Evolutionary conservation across 225 moss, liverwort and hornwort species (phyloP).

Genomic region (Climacium dendroides): DNA sequence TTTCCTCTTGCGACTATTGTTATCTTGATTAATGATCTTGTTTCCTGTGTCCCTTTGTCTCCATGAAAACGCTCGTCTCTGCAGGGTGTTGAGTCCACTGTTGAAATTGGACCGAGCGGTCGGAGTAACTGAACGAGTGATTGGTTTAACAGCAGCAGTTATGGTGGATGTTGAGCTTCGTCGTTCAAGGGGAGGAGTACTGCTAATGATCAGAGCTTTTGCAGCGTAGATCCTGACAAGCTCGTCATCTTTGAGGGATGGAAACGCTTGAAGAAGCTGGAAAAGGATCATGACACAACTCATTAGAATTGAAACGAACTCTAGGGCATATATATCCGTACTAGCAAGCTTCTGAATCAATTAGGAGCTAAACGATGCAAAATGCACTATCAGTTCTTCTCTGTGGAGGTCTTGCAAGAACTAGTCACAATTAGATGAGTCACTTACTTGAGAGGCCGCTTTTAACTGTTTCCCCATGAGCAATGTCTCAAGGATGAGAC

Average conservation of each 20-base stretch:
- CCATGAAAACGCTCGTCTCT: conserved; percentile 84
- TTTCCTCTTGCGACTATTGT: conserved; percentile 69
- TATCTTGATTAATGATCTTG: conserved; percentile 57
- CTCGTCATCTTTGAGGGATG: conserved; percentile 71
- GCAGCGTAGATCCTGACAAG: conserved; percentile 73
- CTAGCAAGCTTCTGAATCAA: neutral
- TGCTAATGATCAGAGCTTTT: conserved; percentile 68
- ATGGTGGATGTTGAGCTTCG: conserved; percentile 33
- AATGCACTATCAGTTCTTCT: neutral
- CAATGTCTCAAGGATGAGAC: conserved; percentile 87
- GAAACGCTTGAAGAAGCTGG: conserved; percentile 90
- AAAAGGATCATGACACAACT: neutral
- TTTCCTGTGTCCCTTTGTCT: conserved; percentile 59
- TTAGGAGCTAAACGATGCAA: neutral
- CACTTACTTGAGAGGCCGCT: conserved; percentile 82
- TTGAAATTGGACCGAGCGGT: conserved; percentile 57
- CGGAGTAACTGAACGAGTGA: conserved; percentile 14
- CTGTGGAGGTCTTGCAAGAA: neutral
- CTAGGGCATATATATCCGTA: neutral
- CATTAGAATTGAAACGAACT: neutral
- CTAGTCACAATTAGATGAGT: neutral
- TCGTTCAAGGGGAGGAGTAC: conserved; percentile 33
- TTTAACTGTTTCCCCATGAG: conserved; percentile 96
- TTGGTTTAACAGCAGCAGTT: conserved; percentile 30
- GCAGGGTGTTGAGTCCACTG: conserved; percentile 58